These are phyloP conservation scores for barrel medic (Medicago truncatula) DNA, from an alignment of 306 rosid species.

Conservation along the genomic window MtrunA17r5.0-ANR NC_053047.1:41541501-41542000, in stretches of 20 bases:
- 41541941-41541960: constrained; percentile 85
- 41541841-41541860: constrained; percentile 7
- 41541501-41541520: constrained; percentile 78
- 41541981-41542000: constrained; percentile 68
- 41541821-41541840: neutral
- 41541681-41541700: constrained; percentile 63
- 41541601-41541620: constrained; percentile 69
- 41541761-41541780: neutral
- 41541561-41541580: constrained; percentile 88
- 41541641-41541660: constrained; percentile 92
- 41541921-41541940: constrained; percentile 86
- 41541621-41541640: constrained; percentile 92
- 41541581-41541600: constrained; percentile 73
- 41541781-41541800: neutral
- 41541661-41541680: constrained; percentile 89
- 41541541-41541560: constrained; percentile 87
- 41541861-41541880: neutral
- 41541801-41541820: neutral
- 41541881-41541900: constrained; percentile 28
- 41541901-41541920: constrained; percentile 84
- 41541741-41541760: too few relatives aligned
- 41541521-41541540: constrained; percentile 66
- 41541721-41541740: too few relatives aligned
- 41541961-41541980: constrained; percentile 76
- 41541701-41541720: too few relatives aligned